These are phyloP conservation scores for Tricholomella constricta DNA, from an alignment of 768 basidiomycete genomes.

Conservation along the genomic window DNA sequence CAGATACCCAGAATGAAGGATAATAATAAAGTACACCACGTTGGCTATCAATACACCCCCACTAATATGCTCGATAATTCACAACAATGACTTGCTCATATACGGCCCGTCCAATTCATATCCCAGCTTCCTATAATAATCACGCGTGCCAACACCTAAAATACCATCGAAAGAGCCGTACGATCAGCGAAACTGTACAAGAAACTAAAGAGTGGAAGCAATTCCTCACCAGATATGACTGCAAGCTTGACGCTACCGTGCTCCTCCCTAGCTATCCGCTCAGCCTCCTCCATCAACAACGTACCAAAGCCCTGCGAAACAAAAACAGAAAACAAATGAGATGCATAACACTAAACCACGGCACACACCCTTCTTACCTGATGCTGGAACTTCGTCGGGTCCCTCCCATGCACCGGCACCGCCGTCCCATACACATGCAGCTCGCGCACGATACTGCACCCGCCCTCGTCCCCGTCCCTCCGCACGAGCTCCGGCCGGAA, in stretches of 20 bases:
- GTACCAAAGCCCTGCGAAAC: constrained; percentile 85
- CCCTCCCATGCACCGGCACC: constrained; percentile 94
- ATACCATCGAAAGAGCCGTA: background rate
- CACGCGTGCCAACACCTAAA: constrained; percentile 90
- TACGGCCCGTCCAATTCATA: constrained; percentile 97
- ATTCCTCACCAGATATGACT: constrained; percentile 87
- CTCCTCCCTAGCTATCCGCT: constrained; percentile 95
- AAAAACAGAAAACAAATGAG: too few relatives aligned
- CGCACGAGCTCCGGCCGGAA: constrained; percentile 90
- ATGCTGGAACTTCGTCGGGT: constrained; percentile 98
- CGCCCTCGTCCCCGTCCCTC: constrained; percentile 68
- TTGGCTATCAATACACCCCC: background rate
- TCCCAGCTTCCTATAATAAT: constrained; percentile 93
- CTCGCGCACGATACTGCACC: constrained; percentile 92
- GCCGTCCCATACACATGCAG: constrained; percentile 98
- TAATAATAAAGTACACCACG: background rate
- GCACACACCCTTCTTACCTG: constrained; percentile 69
- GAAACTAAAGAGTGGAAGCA: constrained; percentile 1
- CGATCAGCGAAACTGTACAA: background rate
- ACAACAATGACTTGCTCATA: constrained; percentile 85
- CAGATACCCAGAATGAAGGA: too few relatives aligned
- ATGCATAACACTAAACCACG: too few relatives aligned
- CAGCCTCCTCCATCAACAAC: constrained; percentile 98
- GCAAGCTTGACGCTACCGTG: constrained; percentile 94
- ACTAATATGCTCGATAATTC: constrained; percentile 11